phyloP scores from a whole-genome alignment of 345 rosid species.

The Hibiscus trionum region DNA sequence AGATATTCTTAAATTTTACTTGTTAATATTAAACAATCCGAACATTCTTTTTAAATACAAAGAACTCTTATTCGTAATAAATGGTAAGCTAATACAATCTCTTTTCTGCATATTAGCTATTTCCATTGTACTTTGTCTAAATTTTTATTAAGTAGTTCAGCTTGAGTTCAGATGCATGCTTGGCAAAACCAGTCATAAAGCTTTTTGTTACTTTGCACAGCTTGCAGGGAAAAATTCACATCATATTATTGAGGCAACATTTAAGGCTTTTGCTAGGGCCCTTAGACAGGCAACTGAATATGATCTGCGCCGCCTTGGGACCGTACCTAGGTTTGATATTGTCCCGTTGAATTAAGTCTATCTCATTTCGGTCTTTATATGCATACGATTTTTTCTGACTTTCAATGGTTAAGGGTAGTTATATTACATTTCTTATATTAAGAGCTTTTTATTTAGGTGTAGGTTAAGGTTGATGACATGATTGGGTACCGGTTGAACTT shows the following conservation, averaged over 20 bases:
- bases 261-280: conserved; percentile 96
- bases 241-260: conserved; percentile 90
- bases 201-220: conserved; percentile 27
- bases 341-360: neutral
- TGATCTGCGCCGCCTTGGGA: conserved; percentile 69
- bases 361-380: neutral
- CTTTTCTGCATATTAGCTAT: neutral
- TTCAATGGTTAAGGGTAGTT: neutral
- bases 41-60: too few relatives aligned
- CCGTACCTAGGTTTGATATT: conserved; percentile 67
- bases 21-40: neutral
- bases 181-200: neutral
- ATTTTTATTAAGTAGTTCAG: neutral
- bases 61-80: neutral
- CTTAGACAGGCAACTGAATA: conserved; percentile 77
- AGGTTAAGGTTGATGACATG: too few relatives aligned
- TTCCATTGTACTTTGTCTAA: neutral
- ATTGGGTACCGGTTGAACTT: too few relatives aligned
- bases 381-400: neutral
- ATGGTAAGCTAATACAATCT: neutral
- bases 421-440: neutral
- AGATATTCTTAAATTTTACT: neutral
- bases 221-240: conserved; percentile 88
- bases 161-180: neutral
- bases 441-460: neutral